Base-by-base conservation (phyloP, 352 stramenopile species). In the Globisporangium alternatum region DNA sequence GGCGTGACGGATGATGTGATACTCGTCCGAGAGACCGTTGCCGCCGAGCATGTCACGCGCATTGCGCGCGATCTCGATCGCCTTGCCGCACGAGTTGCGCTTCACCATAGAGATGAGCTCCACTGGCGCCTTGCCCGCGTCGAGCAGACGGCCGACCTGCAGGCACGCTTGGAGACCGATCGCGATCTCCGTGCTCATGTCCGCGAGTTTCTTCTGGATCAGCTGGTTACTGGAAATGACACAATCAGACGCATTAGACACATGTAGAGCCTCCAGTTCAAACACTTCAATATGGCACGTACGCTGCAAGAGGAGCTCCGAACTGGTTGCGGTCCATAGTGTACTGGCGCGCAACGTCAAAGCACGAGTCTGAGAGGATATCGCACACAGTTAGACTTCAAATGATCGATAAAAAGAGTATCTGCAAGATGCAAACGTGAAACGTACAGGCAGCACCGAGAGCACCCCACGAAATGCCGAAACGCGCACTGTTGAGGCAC, bases 1-100 rank as follows among this genome's bases (percentile, higher is more conserved):
- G 31, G 97, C 74, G 72, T 99, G 97, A 51, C 97, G 92, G 67
- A 99, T 99, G 60, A 99, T 81, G 73, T 99, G 96, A 81, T 99
- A 99, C 72, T 99, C 97, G 75, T 99, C 97, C 60, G 91, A 98
- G 61, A 99, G 95, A 30, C 97, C 97, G 76, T 99, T 99, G 59
- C 96, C 97, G 45, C 97, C 97, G 39, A 99, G 81, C 96, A 99
- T 98, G 80, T 99, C 97, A 58, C 97, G 83, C 55, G 86, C 83
- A 39, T 77, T 80, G 43, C 86, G 88, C 17, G 94, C 94, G 68
- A 99, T 98, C 61, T 98, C 90, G 21, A 99, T 77, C 2, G 95
- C 84, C 77, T 98, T 98, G 45, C 93, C 93, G 72, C 95, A 98
- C 70, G 83, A 97, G 78, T 98, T 98, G 35, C 96, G 83, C 78